Evolutionary conservation across 2,329 filamentous ascomycete species (phyloP), one percentile per base, ranked within the genome.

Genomic region (Cladosporium oxysporum): DNA sequence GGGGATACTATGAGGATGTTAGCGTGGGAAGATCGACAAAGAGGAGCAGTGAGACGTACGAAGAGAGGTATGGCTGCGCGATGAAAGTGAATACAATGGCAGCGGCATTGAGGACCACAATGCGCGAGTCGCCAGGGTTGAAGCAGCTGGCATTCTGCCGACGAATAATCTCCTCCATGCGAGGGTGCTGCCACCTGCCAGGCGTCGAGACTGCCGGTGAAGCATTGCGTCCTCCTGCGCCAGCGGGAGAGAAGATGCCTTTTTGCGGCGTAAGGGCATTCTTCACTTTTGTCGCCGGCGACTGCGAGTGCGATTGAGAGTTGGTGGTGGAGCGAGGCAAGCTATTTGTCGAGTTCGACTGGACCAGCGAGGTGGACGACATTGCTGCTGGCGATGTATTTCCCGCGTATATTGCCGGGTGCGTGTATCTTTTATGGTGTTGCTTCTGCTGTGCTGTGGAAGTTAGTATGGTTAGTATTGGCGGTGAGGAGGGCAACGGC

Each of bases 161-260:
- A 69, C 86, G 86, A 18, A 91, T 88, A 76, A 99, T 96, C 79
- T 98, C 94, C 73, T 92, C 86, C 70, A 97, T 85, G 69, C 90
- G 88, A 37, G 95, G 95, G 77, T 99, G 95, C 74, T 89, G 87
- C 94, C 95, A 99, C 75, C 89, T 92, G 64, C 94, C 93, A 4
- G 81, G 75, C 8, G 74, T 74, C 10, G 68, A 69, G 28, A 68
- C 50, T 23, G 70, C 66, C 6, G 70, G 66, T 26, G 69, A 72
- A n/a, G 66, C 52, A 58, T 58, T 64, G 62, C 41, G 33, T n/a
- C 33, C 33, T 35, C 33, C 33, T 35, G 64, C 26, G 21, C 21
- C 14, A 14, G 62, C 63, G 26, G 62, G 44, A 35, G 58, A 58
- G n/a, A 33, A 23, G 3, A 41, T 23, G 33, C 44, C 47, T 33